Evolutionary conservation across 176 grass and related monocot species (phyloP), one percentile per base, ranked within the genome.

Genomic region (Zoysia pacifica): DNA sequence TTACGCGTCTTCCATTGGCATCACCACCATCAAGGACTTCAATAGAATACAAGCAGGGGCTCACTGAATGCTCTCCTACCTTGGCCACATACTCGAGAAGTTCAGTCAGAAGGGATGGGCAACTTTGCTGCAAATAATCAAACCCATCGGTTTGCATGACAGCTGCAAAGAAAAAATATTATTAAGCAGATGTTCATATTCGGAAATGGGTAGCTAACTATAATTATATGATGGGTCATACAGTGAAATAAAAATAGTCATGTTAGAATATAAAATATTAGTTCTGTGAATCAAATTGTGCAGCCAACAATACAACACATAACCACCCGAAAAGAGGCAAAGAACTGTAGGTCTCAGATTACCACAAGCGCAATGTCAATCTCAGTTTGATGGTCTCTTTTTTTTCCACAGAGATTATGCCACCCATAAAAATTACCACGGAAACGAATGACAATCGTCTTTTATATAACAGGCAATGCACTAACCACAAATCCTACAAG

Each of bases 81-180:
- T 89, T 95, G 53, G 97, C 97, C 85, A 99, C 97, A 62, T 93
- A 91, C 72, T 91, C 78, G n/a, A 99, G 77, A 81, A 99, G 97
- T 82, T 99, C 97, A 0, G 93, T 99, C 65, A 99, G 83, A 74
- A 99, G 79, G 49, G 90, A 91, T 2, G 90, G 93, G 76, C 97
- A 99, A 81, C 97, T 99, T 78, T 89, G 88, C 79, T 96, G 93
- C 86, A 99, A 90, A 85, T 99, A 99, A 70, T 99, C 93, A 46
- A 96, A 99, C 36, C 97, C 97, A 76, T 99, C 97, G 2, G 93
- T 99, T 82, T 99, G 97, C 97, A 99, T 99, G 46, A 99, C 97
- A 4, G 93, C 97, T 99, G 93, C 83, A 90, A 61, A 56, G 36
- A 71, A 88, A 62, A 58, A 46, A 42, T 7, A 75, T 18, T 3